Evolutionary conservation across 352 stramenopile species (phyloP).

Genomic region (Elongisporangium senticosum): DNA sequence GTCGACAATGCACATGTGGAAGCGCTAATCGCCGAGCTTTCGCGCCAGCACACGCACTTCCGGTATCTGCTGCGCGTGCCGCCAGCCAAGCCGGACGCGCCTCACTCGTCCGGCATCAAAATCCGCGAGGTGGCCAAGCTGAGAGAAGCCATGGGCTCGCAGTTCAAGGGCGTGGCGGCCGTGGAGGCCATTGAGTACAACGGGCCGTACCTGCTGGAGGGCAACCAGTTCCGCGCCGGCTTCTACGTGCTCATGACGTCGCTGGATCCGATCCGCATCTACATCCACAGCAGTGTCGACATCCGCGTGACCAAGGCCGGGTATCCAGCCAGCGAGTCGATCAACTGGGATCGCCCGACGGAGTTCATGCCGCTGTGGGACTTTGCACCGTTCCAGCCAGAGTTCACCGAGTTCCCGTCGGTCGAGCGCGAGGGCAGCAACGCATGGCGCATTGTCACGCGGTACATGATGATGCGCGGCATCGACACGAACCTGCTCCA

Average conservation of each 20-base stretch:
- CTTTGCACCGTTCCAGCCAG: conserved; percentile 48
- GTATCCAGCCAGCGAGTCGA: conserved; percentile 43
- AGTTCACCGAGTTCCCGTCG: conserved; percentile 66
- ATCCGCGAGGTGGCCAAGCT: neutral
- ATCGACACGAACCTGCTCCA: conserved; percentile 62
- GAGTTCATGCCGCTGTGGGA: conserved; percentile 70
- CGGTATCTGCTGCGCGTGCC: conserved; percentile 39
- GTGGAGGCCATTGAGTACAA: conserved; percentile 74
- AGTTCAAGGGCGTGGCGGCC: conserved; percentile 37
- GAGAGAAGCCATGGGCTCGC: neutral
- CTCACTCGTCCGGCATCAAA: neutral
- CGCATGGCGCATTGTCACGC: conserved; percentile 60
- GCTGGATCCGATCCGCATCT: conserved; percentile 78
- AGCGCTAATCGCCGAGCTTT: conserved; percentile 36
- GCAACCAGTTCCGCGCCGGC: conserved; percentile 84
- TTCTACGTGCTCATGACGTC: conserved; percentile 86
- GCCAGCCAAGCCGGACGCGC: conserved; percentile 5
- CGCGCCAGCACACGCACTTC: conserved; percentile 46
- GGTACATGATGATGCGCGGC: conserved; percentile 46
- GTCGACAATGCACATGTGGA: conserved; percentile 41
- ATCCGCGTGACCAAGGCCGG: conserved; percentile 65
- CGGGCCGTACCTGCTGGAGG: conserved; percentile 81
- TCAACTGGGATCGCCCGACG: conserved; percentile 27
- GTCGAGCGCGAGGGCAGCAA: conserved; percentile 45
- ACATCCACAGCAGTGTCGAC: conserved; percentile 69